A percentile compares a stretch with the other conserved stretches of the same genome.
Evolutionary conservation across 140 eudicot genomes (phyloP).

Genomic region (Senecio squalidus): DNA sequence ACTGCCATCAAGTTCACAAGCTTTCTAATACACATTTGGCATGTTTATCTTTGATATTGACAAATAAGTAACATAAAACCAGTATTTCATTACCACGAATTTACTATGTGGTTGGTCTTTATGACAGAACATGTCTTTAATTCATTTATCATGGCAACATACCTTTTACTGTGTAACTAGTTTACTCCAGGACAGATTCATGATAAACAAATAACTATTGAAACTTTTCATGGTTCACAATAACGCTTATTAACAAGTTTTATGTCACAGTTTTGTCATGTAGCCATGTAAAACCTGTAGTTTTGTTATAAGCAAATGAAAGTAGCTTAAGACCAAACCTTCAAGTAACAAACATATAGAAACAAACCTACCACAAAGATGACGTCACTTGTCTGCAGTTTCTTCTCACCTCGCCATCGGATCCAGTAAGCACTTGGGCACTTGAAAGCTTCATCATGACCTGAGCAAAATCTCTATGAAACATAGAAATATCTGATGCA

Average conservation of each 20-base stretch:
- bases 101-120: not conserved
- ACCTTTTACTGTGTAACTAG: not conserved
- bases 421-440: constrained; percentile 42
- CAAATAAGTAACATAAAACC: not conserved
- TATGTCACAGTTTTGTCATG: not conserved
- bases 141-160: not conserved
- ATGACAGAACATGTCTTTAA: not conserved
- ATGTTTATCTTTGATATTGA: no score
- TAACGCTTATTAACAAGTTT: constrained; percentile 1
- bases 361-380: constrained; percentile 27
- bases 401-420: constrained; percentile 47
- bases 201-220: not conserved
- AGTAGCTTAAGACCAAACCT: constrained; percentile 13
- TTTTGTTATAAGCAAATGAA: constrained; percentile 6
- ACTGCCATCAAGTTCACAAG: no score
- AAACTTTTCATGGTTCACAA: not conserved
- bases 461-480: constrained; percentile 54
- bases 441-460: constrained; percentile 78
- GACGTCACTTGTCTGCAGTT: constrained; percentile 41
- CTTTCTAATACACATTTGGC: no score
- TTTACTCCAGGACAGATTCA: not conserved
- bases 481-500: constrained; percentile 55
- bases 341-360: no score
- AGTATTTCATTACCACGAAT: not conserved
- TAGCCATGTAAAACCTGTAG: constrained; percentile 1